Base-by-base conservation (phyloP, 2,329 filamentous ascomycete species). In the Neophaeococcomyces mojaviensis region DNA sequence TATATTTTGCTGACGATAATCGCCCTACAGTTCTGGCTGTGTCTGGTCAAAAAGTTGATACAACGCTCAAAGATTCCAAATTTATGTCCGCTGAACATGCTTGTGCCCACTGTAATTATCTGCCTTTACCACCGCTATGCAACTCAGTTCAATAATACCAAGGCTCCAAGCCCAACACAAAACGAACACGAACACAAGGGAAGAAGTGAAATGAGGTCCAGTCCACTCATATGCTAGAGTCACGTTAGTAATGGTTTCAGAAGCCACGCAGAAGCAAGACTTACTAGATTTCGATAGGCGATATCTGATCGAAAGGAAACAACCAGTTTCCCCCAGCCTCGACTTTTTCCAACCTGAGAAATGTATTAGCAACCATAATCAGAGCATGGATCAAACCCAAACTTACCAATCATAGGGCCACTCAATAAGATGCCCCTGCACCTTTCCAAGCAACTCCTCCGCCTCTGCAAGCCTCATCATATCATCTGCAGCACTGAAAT, bases 221-320 rank as follows among this genome's bases (percentile, higher is more conserved):
- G 24, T 28, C 24, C 24, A 28, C 24, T 28, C 24, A 28, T 28
- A 28, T 28, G 24, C 24, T 28, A 28, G 24, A 28, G 10, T 5
- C 24, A 28, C 10, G 24, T 28, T 28, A 28, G 24, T 10, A 28
- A 28, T 28, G 24, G 5, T 10, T 10, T 28, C 10, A 5, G 24
- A 10, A 28, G 10, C 24, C 24, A 10, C 24, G 24, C 24, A 6
- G 24, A 28, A 28, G 10, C 10, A 6, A 28, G 10, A 56, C 84
- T 82, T 74, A 88, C 85, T 98, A 98, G 60, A 98, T 97, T 69
- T 95, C 88, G 67, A 97, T 73, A 47, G 92, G 92, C 58, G 92
- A 94, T 62, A 98, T 83, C 65, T 94, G 84, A 65, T 98, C 92
- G 46, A 97, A 87, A 61, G 90, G 88, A 68, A 95, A 97, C 52